phyloP scores from a whole-genome alignment of 345 rosid genomes.

The Citrus glauca region DNA sequence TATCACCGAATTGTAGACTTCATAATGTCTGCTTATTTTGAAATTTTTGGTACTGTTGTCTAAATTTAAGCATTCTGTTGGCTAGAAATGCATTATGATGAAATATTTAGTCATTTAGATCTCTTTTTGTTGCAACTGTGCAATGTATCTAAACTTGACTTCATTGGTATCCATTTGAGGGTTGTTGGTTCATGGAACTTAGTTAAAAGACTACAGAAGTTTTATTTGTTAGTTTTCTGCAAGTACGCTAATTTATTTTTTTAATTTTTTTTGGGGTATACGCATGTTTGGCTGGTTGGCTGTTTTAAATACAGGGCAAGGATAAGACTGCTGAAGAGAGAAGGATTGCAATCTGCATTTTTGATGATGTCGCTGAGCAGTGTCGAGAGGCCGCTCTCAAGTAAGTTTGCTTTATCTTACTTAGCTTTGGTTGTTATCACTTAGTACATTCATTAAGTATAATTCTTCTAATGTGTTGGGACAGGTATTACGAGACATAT shows the following conservation, averaged over 20 bases:
- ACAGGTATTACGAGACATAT: slow-evolving; percentile 90
- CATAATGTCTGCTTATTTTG: neutral
- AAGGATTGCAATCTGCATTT: slow-evolving; percentile 98
- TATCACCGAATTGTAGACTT: neutral
- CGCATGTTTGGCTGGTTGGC: neutral
- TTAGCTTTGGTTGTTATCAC: slow-evolving; percentile 10
- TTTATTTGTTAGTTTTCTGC: neutral
- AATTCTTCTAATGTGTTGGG: slow-evolving; percentile 15
- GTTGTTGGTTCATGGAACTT: neutral
- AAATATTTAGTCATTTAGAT: neutral
- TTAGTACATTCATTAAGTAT: slow-evolving; percentile 13
- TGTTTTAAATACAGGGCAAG: slow-evolving; percentile 58
- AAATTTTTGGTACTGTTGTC: neutral
- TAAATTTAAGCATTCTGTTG: neutral
- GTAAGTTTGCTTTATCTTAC: slow-evolving; percentile 36
- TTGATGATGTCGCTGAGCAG: slow-evolving; percentile 99
- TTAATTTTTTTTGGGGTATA: neutral
- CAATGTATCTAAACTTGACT: neutral
- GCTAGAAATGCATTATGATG: neutral
- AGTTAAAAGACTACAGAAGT: neutral
- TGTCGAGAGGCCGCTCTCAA: slow-evolving; percentile 91
- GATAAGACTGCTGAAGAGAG: slow-evolving; percentile 99
- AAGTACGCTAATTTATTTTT: neutral
- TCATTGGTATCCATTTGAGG: neutral
- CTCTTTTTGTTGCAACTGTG: neutral